Conservation (phyloP, 23 red algal genomes). For the Chondrus crispus region DNA sequence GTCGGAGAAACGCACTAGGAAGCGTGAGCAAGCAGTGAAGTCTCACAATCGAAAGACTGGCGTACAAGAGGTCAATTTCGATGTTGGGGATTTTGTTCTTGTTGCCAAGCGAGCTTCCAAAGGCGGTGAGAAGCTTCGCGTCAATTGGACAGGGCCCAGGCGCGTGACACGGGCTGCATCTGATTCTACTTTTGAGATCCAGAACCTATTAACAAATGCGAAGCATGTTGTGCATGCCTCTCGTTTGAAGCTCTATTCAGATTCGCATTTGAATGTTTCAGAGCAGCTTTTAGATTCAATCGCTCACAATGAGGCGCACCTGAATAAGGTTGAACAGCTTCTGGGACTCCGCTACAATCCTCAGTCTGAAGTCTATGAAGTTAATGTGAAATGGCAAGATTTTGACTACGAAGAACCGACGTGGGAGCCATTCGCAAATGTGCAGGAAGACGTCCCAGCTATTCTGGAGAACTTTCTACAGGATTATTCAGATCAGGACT, state of each 20-base stretch:
- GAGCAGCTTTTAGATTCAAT: neutral
- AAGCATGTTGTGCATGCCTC: neutral
- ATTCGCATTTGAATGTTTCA: neutral
- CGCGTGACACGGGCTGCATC: neutral
- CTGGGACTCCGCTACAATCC: neutral
- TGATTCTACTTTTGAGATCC: neutral
- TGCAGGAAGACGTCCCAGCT: neutral
- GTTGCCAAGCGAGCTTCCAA: neutral
- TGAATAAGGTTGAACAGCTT: neutral
- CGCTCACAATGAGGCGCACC: neutral
- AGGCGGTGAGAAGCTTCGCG: neutral
- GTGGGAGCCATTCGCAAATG: neutral
- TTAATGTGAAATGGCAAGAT: neutral
- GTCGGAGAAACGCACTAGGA: neutral
- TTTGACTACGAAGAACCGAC: neutral
- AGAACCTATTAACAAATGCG: neutral
- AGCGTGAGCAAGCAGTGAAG: neutral
- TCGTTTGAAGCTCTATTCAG: neutral
- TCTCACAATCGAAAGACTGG: constrained; percentile 17
- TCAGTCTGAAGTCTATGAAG: neutral
- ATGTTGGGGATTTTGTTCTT: neutral
- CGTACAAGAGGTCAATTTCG: neutral
- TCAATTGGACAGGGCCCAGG: neutral
- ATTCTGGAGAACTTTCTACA: neutral
- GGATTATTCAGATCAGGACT: neutral